Base-by-base conservation (phyloP, 768 basidiomycete genomes). In the Cystobasidium onofrii region DNA sequence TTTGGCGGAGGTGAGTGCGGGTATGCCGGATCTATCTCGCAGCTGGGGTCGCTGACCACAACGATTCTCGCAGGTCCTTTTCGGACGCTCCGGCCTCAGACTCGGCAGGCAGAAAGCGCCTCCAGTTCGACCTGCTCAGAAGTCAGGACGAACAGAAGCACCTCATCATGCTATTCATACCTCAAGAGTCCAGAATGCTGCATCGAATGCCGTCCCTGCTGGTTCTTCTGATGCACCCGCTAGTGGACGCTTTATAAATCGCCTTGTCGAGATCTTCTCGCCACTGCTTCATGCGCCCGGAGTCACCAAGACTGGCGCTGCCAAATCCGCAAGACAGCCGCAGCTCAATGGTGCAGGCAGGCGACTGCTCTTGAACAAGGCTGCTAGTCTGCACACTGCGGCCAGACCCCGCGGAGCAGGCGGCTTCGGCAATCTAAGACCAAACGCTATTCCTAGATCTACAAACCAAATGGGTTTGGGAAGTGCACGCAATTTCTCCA, bases 301-400 rank as follows among this genome's bases (percentile, higher is more conserved):
- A 20, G 50, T 36, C 50, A 52, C 69, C 33, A 39, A 33, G 34
- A 34, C 18, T 6, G 52, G 25, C 29, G 69, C 25, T 12, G 31
- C 66, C 13, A 29, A n/a, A 60, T n/a, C 31, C 12, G 15, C 69
- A 57, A 20, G 36, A 34, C 1, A 71, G 2, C 9, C n/a, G 6
- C 29, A 23, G 10, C 29, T 52, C 33, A 33, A 36, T 60, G 34
- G 69, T 1, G 29, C 20, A 27, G 36, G 63, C 39, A 27, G 34
- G 17, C 31, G 36, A 23, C 63, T 64, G 27, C 36, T 64, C 4
- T 20, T 39, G 13, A 46, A 46, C 25, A 27, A 36, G 15, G 39
- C 63, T 12, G 55, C 69, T 60, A 33, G 69, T 31, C 55, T 71
- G 1, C 69, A 71, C 55, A 71, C 69, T 3, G 69, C 69, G 18